These are phyloP conservation scores for Blepharisma stoltei DNA, from an alignment of 73 alveolate species.

Conservation along the genomic window DNA sequence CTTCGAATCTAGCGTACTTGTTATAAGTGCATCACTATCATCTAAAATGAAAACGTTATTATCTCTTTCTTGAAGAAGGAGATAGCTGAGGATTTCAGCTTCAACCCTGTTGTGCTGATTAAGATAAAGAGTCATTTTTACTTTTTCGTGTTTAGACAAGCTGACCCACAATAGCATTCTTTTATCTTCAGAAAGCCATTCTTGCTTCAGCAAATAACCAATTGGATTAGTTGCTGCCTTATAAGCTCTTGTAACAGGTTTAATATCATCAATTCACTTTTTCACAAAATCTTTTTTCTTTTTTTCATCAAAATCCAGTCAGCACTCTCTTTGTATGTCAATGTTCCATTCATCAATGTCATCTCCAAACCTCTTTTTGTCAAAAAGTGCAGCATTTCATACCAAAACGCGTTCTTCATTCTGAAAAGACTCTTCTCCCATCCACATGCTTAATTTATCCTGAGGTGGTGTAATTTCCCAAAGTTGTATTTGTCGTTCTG, in stretches of 20 bases:
- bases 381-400: not conserved
- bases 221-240: not conserved
- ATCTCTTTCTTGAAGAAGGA: not conserved
- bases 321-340: too few relatives aligned
- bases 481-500: not conserved
- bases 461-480: not conserved
- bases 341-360: not conserved
- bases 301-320: too few relatives aligned
- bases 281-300: too few relatives aligned
- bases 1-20: not conserved
- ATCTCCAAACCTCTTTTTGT: not conserved
- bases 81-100: not conserved
- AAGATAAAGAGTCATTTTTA: not conserved
- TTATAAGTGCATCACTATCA: not conserved
- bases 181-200: not conserved
- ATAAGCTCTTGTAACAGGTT: too few relatives aligned
- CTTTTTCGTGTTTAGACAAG: not conserved
- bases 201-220: not conserved
- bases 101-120: not conserved
- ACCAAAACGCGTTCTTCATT: not conserved
- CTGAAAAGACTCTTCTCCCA: not conserved
- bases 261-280: too few relatives aligned
- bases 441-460: not conserved
- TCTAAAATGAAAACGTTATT: not conserved
- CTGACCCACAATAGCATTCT: not conserved